Evolutionary conservation across 441 rosid species (phyloP).

Genomic region (Breynia disticha): DNA sequence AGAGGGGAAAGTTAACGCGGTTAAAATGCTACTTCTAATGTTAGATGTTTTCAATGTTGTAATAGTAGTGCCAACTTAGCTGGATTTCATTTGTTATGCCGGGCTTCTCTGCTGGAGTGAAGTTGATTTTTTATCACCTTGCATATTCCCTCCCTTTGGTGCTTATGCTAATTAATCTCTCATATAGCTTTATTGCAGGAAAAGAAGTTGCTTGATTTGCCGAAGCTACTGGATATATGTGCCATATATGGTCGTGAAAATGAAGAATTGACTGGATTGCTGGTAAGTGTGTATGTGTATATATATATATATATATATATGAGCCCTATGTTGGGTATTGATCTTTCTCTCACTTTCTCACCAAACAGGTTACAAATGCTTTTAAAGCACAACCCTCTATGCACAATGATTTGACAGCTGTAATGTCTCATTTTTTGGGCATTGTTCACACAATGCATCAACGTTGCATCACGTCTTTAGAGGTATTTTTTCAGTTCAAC

Average conservation of each 20-base stretch:
- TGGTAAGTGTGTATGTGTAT: constrained; percentile 53
- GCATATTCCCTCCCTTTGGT: neutral
- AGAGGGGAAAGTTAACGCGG: too few species aligned
- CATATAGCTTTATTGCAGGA: constrained; percentile 90
- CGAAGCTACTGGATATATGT: constrained; percentile 88
- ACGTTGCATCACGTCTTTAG: constrained; percentile 74
- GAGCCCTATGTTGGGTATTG: too few species aligned
- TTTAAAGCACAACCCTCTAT: constrained; percentile 55
- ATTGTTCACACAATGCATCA: constrained; percentile 79
- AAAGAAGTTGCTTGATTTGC: constrained; percentile 78
- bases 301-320: too few species aligned
- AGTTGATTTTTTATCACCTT: too few species aligned
- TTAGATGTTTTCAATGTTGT: too few species aligned
- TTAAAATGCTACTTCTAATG: too few species aligned
- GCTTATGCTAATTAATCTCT: constrained; percentile 37
- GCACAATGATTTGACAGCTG: constrained; percentile 40
- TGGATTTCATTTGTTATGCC: neutral
- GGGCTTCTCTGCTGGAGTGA: neutral
- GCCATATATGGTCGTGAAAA: constrained; percentile 92
- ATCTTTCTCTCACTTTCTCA: neutral
- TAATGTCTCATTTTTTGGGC: constrained; percentile 58
- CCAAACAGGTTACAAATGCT: constrained; percentile 64
- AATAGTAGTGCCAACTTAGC: too few species aligned
- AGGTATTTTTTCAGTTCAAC: constrained; percentile 37
- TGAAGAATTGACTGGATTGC: constrained; percentile 61